These are phyloP conservation scores for Circinella umbellata DNA, from an alignment of 371 early-diverging fungal genomes.

Conservation along the genomic window DNA sequence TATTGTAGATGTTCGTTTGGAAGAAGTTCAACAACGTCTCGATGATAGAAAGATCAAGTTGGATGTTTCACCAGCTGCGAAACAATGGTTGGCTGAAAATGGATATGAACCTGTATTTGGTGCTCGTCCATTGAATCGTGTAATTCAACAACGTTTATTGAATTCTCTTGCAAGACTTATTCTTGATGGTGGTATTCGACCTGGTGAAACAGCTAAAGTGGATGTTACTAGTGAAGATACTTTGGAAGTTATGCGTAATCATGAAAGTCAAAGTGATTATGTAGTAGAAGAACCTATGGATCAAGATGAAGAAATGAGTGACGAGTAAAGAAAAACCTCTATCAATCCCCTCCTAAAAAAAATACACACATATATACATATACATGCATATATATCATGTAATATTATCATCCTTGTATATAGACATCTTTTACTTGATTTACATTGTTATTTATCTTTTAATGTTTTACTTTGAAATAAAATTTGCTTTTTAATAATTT, in stretches of 20 bases:
- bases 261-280: slow-evolving; percentile 47
- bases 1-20: slow-evolving; percentile 86
- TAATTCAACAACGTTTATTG: slow-evolving; percentile 80
- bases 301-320: slow-evolving; percentile 45
- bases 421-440: too few relatives aligned
- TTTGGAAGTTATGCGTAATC: slow-evolving; percentile 48
- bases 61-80: slow-evolving; percentile 68
- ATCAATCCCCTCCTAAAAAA: too few relatives aligned
- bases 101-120: slow-evolving; percentile 91
- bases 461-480: too few relatives aligned
- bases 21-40: slow-evolving; percentile 76
- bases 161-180: slow-evolving; percentile 82
- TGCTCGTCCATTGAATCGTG: slow-evolving; percentile 82
- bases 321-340: not conserved
- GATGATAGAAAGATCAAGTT: slow-evolving; percentile 75
- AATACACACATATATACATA: too few relatives aligned
- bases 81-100: slow-evolving; percentile 77
- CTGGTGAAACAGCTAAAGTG: slow-evolving; percentile 65
- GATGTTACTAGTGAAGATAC: slow-evolving; percentile 34
- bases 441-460: too few relatives aligned
- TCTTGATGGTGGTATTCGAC: slow-evolving; percentile 77
- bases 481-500: too few relatives aligned
- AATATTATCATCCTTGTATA: too few relatives aligned
- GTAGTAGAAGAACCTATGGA: slow-evolving; percentile 49
- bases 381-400: too few relatives aligned